Evolutionary conservation across 2,329 filamentous ascomycete species (phyloP).

Genomic region (Epicoccum nigrum): DNA sequence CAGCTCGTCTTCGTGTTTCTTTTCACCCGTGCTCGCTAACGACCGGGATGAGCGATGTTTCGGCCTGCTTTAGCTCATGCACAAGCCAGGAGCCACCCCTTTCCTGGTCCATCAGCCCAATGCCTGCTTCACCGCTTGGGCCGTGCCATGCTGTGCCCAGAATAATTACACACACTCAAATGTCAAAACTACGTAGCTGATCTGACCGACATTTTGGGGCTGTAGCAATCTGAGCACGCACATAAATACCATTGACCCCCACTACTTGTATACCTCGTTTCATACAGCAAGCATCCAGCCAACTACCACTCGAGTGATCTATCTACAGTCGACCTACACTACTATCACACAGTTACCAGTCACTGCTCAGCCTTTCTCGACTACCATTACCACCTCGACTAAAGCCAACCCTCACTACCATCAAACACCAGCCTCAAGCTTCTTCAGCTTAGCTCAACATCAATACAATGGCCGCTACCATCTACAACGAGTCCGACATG

Average conservation of each 20-base stretch:
- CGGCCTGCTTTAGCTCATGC: slow-evolving; percentile 46
- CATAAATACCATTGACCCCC: slow-evolving; percentile 49
- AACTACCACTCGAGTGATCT: slow-evolving; percentile 29
- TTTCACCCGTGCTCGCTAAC: slow-evolving; percentile 39
- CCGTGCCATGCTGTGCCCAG: slow-evolving; percentile 45
- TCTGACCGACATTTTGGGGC: slow-evolving; percentile 49
- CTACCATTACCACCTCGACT: slow-evolving; percentile 14
- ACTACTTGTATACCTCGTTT: slow-evolving; percentile 38
- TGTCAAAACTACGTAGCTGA: slow-evolving; percentile 49
- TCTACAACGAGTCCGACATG: slow-evolving; percentile 49
- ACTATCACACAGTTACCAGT: slow-evolving; percentile 15
- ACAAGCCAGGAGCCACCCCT: slow-evolving; percentile 48
- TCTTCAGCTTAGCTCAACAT: slow-evolving; percentile 13
- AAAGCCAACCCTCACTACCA: slow-evolving; percentile 8
- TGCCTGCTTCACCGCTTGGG: slow-evolving; percentile 50
- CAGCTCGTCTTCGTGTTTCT: slow-evolving; percentile 46
- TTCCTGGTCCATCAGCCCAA: slow-evolving; percentile 47
- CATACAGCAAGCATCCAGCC: slow-evolving; percentile 34
- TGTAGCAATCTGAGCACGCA: slow-evolving; percentile 45
- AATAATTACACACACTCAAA: slow-evolving; percentile 50
- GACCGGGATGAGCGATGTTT: slow-evolving; percentile 48
- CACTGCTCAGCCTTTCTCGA: slow-evolving; percentile 18
- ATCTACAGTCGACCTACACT: slow-evolving; percentile 24
- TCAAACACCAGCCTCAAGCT: slow-evolving; percentile 9
- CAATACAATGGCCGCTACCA: slow-evolving; percentile 41